Evolutionary conservation across 768 basidiomycete genomes (phyloP).

Genomic region (Tricholoma bakamatsutake): DNA sequence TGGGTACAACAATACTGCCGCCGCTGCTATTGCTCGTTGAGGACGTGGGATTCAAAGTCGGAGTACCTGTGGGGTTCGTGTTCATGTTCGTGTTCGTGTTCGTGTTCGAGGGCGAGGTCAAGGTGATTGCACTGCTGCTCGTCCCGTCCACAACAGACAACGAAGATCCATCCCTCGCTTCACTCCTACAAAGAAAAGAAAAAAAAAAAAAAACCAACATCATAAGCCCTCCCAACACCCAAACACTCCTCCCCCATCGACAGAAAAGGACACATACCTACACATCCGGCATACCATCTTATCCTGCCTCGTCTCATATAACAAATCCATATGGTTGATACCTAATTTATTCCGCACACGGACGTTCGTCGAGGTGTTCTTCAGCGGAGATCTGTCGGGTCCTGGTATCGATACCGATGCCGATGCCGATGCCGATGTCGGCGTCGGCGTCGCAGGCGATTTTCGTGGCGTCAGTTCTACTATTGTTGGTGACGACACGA

Average conservation of each 20-base stretch:
- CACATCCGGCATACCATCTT: slow-evolving; percentile 26
- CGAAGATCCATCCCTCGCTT: not conserved
- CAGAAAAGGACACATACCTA: slow-evolving; percentile 16
- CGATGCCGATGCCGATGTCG: too few species aligned
- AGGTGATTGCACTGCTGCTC: too few species aligned
- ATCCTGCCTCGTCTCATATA: slow-evolving; percentile 21
- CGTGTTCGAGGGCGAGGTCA: not conserved
- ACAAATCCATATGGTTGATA: slow-evolving; percentile 25
- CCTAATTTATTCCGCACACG: slow-evolving; percentile 19
- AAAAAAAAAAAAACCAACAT: not conserved
- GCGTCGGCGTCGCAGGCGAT: too few species aligned
- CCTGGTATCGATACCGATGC: not conserved
- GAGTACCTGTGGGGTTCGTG: too few species aligned
- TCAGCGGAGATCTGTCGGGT: not conserved
- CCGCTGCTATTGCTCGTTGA: not conserved
- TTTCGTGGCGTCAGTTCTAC: too few species aligned
- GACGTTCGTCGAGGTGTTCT: not conserved
- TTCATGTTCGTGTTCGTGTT: not conserved
- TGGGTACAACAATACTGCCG: not conserved
- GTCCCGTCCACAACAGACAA: not conserved
- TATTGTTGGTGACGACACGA: too few species aligned
- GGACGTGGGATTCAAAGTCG: not conserved
- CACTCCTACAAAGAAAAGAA: slow-evolving; percentile 4
- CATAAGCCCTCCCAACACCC: not conserved
- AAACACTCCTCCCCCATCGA: not conserved